Conservation (phyloP, 1,284 basidiomycete species). For the Chalciporus piperatoides region DNA sequence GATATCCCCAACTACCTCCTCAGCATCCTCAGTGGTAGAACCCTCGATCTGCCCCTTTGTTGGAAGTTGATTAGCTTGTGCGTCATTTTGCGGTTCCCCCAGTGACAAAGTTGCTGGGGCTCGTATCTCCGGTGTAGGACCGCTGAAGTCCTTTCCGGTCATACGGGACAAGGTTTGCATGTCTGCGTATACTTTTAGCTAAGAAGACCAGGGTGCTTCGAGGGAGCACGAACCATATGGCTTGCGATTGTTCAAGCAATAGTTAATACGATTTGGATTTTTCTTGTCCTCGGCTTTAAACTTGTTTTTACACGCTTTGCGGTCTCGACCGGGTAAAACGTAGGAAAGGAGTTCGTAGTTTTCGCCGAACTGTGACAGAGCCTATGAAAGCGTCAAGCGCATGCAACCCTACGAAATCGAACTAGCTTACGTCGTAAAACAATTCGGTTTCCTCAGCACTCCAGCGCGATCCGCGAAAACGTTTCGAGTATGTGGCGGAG, state of each 20-base stretch:
- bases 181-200: slow-evolving; percentile 40
- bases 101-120: slow-evolving; percentile 40
- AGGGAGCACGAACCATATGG: slow-evolving; percentile 56
- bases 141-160: slow-evolving; percentile 79
- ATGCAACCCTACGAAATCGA: slow-evolving; percentile 1
- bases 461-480: slow-evolving; percentile 77
- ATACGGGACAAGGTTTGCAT: slow-evolving; percentile 65
- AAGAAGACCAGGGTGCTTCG: neutral
- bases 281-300: slow-evolving; percentile 85
- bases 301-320: slow-evolving; percentile 87
- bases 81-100: slow-evolving; percentile 15
- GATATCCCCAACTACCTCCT: slow-evolving; percentile 34
- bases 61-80: neutral
- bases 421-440: slow-evolving; percentile 69
- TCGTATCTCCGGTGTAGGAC: slow-evolving; percentile 68
- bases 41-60: neutral
- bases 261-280: slow-evolving; percentile 65
- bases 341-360: slow-evolving; percentile 90
- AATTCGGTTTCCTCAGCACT: slow-evolving; percentile 80
- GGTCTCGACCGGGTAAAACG: slow-evolving; percentile 79
- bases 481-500: slow-evolving; percentile 77
- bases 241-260: slow-evolving; percentile 60
- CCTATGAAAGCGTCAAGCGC: slow-evolving; percentile 44
- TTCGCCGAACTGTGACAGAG: slow-evolving; percentile 83
- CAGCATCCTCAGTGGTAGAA: slow-evolving; percentile 14